A percentile compares a stretch with the other conserved stretches of the same genome.
These are phyloP conservation scores for Abortiporus biennis DNA, from an alignment of 1,284 basidiomycete genomes.

Conservation along the genomic window DNA sequence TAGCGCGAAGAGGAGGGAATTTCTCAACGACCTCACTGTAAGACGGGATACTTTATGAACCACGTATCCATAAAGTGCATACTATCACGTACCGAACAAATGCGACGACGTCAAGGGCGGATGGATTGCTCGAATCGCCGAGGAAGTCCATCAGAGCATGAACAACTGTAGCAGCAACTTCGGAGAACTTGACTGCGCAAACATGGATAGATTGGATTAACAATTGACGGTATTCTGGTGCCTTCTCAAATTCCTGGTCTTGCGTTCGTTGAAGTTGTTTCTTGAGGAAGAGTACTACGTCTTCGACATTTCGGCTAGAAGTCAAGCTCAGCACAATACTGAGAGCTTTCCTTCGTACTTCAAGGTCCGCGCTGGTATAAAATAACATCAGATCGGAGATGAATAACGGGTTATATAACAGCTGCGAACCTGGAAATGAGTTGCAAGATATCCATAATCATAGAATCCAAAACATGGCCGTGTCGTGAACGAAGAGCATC, in stretches of 20 bases:
- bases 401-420: neutral
- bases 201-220: constrained; percentile 98
- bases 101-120: constrained; percentile 92
- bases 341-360: constrained; percentile 92
- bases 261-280: constrained; percentile 95
- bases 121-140: constrained; percentile 93
- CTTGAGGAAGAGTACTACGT: constrained; percentile 94
- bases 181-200: constrained; percentile 96
- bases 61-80: constrained; percentile 1
- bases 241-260: constrained; percentile 83
- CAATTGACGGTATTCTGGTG: constrained; percentile 91
- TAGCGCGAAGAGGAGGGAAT: constrained; percentile 83
- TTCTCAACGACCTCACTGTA: constrained; percentile 93
- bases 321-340: constrained; percentile 92
- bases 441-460: constrained; percentile 96
- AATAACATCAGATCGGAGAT: constrained; percentile 3
- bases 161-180: constrained; percentile 94
- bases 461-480: constrained; percentile 85
- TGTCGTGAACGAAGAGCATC: constrained; percentile 83
- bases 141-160: constrained; percentile 99
- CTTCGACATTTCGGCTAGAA: constrained; percentile 94
- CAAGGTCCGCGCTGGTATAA: constrained; percentile 82
- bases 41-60: neutral
- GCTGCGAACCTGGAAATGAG: constrained; percentile 68
- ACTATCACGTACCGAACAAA: constrained; percentile 73